Conservation (phyloP, 2,329 filamentous ascomycete genomes). For the Colletotrichum ledebouriae region DNA sequence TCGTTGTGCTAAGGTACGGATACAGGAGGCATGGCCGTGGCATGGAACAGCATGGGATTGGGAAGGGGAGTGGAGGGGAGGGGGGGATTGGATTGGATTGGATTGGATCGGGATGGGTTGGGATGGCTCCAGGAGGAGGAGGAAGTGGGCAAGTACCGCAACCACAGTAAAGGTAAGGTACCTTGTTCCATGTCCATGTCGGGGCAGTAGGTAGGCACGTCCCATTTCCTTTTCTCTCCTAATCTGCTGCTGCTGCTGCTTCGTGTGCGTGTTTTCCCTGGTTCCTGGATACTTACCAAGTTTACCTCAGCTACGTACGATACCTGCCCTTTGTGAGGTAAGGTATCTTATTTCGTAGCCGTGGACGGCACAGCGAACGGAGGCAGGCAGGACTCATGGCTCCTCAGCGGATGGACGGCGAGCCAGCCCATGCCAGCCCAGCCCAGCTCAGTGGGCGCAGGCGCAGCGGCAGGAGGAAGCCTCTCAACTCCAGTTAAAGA, state of each 20-base stretch:
- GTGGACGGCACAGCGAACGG: neutral
- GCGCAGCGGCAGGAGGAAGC: constrained; percentile 8
- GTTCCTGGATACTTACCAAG: too few species aligned
- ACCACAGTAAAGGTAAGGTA: neutral
- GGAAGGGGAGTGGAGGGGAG: neutral
- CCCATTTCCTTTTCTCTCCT: neutral
- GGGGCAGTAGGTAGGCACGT: neutral
- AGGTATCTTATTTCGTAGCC: neutral
- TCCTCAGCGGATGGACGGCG: constrained; percentile 10
- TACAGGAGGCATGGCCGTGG: constrained; percentile 17
- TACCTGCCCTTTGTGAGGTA: neutral
- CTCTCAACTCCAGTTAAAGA: neutral
- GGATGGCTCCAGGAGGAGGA: constrained; percentile 4
- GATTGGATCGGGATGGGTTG: neutral
- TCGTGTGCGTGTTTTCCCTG: too few species aligned
- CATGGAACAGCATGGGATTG: constrained; percentile 23
- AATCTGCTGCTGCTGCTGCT: neutral
- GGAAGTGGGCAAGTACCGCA: neutral
- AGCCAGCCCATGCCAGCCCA: neutral
- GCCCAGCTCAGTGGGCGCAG: constrained; percentile 16
- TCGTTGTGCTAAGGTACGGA: constrained; percentile 11
- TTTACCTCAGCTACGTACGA: too few species aligned
- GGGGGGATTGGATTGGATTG: neutral
- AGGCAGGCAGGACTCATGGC: neutral
- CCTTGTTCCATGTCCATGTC: constrained; percentile 10